phyloP scores from a whole-genome alignment of 441 rosid species.

The Gossypium laxum region DNA sequence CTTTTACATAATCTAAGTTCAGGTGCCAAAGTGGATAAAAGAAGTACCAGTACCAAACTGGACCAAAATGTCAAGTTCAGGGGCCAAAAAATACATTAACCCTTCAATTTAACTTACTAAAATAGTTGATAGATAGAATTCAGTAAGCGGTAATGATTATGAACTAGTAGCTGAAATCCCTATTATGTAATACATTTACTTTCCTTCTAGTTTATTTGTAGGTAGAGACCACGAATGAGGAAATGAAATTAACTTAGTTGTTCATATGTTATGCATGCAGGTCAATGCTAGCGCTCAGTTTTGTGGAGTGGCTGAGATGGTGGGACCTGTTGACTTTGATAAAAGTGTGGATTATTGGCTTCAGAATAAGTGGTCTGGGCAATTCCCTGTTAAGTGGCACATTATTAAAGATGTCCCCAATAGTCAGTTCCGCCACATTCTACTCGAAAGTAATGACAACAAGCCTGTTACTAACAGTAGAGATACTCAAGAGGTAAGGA shows the following conservation, averaged over 20 bases:
- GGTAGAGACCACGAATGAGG: not conserved
- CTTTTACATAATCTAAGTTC: too few relatives aligned
- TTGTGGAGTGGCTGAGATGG: constrained; percentile 53
- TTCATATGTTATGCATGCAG: constrained; percentile 19
- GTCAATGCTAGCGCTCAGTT: constrained; percentile 48
- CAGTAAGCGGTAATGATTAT: not conserved
- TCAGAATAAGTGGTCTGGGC: constrained; percentile 50
- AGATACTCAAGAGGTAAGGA: constrained; percentile 50
- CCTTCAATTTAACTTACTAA: too few relatives aligned
- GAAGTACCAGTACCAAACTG: too few relatives aligned
- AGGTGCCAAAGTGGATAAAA: too few relatives aligned
- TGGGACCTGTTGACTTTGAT: constrained; percentile 44
- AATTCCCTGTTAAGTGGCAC: constrained; percentile 44
- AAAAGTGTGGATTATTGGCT: constrained; percentile 46
- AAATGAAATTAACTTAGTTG: not conserved
- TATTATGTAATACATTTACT: not conserved
- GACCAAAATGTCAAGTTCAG: too few relatives aligned
- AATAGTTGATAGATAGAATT: not conserved
- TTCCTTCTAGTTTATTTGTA: not conserved
- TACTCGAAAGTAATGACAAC: constrained; percentile 39
- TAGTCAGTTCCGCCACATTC: constrained; percentile 43
- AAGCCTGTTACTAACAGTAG: constrained; percentile 51
- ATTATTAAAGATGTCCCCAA: constrained; percentile 43
- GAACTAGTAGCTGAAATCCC: not conserved
- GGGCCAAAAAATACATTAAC: too few relatives aligned